Conservation (phyloP, 805 yeast species). For the Kluyveromyces nonfermentans region DNA sequence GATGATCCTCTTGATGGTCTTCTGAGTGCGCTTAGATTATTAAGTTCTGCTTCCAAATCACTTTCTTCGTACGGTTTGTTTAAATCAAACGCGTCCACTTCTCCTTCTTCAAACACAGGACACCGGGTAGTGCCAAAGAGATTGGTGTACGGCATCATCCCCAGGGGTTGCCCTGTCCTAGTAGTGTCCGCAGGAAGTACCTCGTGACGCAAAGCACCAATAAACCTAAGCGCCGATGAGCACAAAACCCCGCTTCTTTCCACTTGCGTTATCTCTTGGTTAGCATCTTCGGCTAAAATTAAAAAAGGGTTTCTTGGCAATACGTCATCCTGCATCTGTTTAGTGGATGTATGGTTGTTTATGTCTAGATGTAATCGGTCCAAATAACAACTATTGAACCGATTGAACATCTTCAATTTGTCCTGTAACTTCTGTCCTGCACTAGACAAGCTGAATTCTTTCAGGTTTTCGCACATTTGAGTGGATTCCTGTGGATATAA, state of each 20-base stretch:
- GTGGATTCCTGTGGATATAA: constrained; percentile 18
- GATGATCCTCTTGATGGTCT: constrained; percentile 6
- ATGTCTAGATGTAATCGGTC: constrained; percentile 38
- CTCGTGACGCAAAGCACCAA: constrained; percentile 46
- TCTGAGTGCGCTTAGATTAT: constrained; percentile 20
- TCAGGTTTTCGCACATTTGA: constrained; percentile 35
- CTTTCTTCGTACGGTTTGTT: constrained; percentile 37
- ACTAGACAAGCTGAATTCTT: constrained; percentile 36
- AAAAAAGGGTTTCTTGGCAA: constrained; percentile 73
- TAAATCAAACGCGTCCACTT: constrained; percentile 28
- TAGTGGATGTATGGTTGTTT: constrained; percentile 40
- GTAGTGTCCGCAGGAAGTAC: constrained; percentile 52
- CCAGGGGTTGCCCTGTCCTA: constrained; percentile 39
- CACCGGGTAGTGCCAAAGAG: constrained; percentile 61
- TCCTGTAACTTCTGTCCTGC: constrained; percentile 40
- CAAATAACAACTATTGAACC: constrained; percentile 40
- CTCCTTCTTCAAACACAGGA: constrained; percentile 31
- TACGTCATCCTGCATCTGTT: constrained; percentile 54
- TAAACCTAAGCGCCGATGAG: constrained; percentile 57
- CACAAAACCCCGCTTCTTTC: constrained; percentile 60
- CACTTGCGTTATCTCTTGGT: constrained; percentile 51
- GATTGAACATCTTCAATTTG: constrained; percentile 42
- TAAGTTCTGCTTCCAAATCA: constrained; percentile 23
- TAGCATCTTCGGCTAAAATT: constrained; percentile 66
- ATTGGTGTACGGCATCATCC: constrained; percentile 60